Percentiles rank a stretch among this genome's conserved stretches.
These are phyloP conservation scores for Terana coerulea DNA, from an alignment of 768 basidiomycete genomes.

Conservation along the genomic window DNA sequence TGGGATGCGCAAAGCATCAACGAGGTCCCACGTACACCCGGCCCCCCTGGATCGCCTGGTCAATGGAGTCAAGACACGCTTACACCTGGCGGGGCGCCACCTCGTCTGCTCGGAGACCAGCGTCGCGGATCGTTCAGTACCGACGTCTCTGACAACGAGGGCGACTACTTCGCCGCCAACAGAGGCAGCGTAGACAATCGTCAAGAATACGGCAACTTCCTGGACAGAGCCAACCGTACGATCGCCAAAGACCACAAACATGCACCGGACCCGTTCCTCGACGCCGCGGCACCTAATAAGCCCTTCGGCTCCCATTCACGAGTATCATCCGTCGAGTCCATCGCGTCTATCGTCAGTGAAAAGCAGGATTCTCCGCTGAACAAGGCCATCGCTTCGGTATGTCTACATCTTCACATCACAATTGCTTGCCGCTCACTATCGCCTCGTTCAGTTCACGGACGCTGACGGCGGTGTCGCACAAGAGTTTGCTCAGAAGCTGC, in stretches of 20 bases:
- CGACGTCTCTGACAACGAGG: constrained; percentile 54
- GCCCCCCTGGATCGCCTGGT: constrained; percentile 59
- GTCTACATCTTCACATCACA: constrained; percentile 20
- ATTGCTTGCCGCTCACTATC: constrained; percentile 9
- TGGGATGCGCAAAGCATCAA: constrained; percentile 66
- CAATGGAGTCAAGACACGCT: constrained; percentile 61
- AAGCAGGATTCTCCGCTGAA: constrained; percentile 89
- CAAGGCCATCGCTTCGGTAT: constrained; percentile 85
- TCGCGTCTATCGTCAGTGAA: constrained; percentile 87
- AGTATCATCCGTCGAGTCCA: constrained; percentile 84
- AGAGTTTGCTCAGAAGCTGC: constrained; percentile 84
- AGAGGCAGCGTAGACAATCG: constrained; percentile 27
- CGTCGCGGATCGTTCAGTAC: constrained; percentile 33
- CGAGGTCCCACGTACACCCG: constrained; percentile 34
- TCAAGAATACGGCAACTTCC: constrained; percentile 67
- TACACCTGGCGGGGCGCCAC: constrained; percentile 40
- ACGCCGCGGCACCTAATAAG: constrained; percentile 58
- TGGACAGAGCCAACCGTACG: constrained; percentile 79
- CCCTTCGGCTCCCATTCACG: constrained; percentile 84
- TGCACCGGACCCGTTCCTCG: constrained; percentile 85
- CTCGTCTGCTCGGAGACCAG: constrained; percentile 27
- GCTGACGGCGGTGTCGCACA: constrained; percentile 88
- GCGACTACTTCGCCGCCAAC: constrained; percentile 50
- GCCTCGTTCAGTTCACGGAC: constrained; percentile 80
- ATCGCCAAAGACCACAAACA: constrained; percentile 78